Conservation (phyloP, 2,329 filamentous ascomycete genomes). For the Hypoxylon sp. region DNA sequence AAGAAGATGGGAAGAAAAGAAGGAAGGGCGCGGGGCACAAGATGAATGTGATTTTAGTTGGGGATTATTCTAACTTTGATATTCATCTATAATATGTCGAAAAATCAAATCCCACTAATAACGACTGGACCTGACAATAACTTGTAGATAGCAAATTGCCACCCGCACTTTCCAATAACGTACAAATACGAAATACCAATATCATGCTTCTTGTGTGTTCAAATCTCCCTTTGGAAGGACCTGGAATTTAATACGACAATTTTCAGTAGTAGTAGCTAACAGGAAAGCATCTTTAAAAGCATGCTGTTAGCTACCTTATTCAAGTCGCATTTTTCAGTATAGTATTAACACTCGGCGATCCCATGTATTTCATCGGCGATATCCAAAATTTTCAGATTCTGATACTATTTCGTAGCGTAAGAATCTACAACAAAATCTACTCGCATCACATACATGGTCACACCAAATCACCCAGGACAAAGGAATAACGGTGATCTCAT, state of each 20-base stretch:
- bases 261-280: neutral
- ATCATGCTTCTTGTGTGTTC: neutral
- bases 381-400: neutral
- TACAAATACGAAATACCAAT: neutral
- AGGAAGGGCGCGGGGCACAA: neutral
- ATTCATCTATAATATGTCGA: neutral
- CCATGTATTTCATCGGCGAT: neutral
- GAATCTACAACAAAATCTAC: neutral
- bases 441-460: slow-evolving; percentile 13
- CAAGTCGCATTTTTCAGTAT: neutral
- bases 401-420: neutral
- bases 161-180: neutral
- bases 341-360: neutral
- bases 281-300: neutral
- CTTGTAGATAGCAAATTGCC: neutral
- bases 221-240: neutral
- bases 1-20: slow-evolving; percentile 5
- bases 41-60: neutral
- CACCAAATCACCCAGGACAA: slow-evolving; percentile 24
- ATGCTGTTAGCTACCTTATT: neutral
- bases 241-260: neutral
- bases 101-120: neutral
- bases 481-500: slow-evolving; percentile 41
- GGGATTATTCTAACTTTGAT: neutral
- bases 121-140: neutral